Percentiles rank a stretch among this genome's conserved stretches.
phyloP scores from a whole-genome alignment of 805 yeast genomes.

The Starmerella potacharoeniae region DNA sequence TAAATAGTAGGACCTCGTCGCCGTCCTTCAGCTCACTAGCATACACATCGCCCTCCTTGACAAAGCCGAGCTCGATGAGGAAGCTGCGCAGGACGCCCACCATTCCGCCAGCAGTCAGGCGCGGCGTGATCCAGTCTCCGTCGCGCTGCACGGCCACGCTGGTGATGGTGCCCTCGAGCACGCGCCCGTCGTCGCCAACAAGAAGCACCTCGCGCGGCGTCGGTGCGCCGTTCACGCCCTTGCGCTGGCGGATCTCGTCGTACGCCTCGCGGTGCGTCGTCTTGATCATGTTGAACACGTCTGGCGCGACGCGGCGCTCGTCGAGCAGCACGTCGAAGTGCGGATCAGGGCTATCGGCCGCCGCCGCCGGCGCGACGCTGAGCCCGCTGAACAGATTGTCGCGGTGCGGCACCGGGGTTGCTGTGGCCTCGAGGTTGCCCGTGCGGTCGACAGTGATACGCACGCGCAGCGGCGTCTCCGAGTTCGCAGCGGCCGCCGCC shows the following conservation, averaged over 20 bases:
- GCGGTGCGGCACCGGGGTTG: slow-evolving; percentile 28
- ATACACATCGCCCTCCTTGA: slow-evolving; percentile 43
- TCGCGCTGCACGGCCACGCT: slow-evolving; percentile 55
- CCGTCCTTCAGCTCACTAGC: slow-evolving; percentile 46
- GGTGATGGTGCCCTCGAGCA: slow-evolving; percentile 76
- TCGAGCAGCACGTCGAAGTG: slow-evolving; percentile 58
- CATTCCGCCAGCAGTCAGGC: slow-evolving; percentile 62
- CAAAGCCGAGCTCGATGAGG: slow-evolving; percentile 41
- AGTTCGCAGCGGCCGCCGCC: slow-evolving; percentile 12
- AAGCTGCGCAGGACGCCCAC: slow-evolving; percentile 71
- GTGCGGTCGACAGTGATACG: slow-evolving; percentile 34
- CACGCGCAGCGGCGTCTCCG: slow-evolving; percentile 34
- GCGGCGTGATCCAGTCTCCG: slow-evolving; percentile 69
- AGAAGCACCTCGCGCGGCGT: slow-evolving; percentile 56
- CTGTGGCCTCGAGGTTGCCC: slow-evolving; percentile 33
- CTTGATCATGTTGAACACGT: slow-evolving; percentile 57
- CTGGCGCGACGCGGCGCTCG: slow-evolving; percentile 29
- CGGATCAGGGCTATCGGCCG: slow-evolving; percentile 17
- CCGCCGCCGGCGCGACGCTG: slow-evolving; percentile 18
- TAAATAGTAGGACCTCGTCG: slow-evolving; percentile 59
- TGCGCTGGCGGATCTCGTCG: slow-evolving; percentile 45
- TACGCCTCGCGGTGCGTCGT: slow-evolving; percentile 65
- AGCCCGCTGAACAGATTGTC: slow-evolving; percentile 25
- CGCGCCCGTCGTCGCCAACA: slow-evolving; percentile 44
- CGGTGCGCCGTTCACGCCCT: slow-evolving; percentile 10